phyloP scores from a whole-genome alignment of 2,329 filamentous ascomycete genomes.

The Penicillium aurantiogriseum region DNA sequence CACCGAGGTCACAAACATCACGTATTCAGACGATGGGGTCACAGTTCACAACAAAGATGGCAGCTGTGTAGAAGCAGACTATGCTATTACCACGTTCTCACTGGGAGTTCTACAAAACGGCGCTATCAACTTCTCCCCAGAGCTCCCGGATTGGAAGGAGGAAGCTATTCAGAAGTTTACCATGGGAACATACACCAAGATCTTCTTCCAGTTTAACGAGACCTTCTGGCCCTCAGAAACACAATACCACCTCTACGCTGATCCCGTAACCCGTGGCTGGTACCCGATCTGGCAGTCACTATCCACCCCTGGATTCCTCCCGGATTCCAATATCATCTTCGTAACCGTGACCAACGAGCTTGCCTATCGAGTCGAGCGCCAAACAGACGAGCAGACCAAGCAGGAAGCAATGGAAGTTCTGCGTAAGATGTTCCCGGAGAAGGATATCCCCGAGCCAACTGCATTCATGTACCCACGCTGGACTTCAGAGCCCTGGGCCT shows the following conservation, averaged over 20 bases:
- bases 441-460: conserved; percentile 57
- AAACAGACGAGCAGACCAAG: conserved; percentile 58
- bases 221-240: conserved; percentile 62
- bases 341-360: conserved; percentile 60
- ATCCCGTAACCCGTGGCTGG: conserved; percentile 49
- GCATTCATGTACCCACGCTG: conserved; percentile 63
- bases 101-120: conserved; percentile 66
- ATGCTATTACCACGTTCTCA: conserved; percentile 67
- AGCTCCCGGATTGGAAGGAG: conserved; percentile 63
- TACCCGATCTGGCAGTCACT: conserved; percentile 66
- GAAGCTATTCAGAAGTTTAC: conserved; percentile 62
- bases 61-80: conserved; percentile 58
- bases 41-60: conserved; percentile 55
- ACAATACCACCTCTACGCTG: conserved; percentile 56
- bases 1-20: conserved; percentile 56
- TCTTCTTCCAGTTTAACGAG: conserved; percentile 67
- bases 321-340: conserved; percentile 64
- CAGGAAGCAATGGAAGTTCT: conserved; percentile 58
- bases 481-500: conserved; percentile 52
- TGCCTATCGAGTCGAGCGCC: conserved; percentile 58
- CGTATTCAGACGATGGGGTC: conserved; percentile 54
- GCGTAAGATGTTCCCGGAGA: conserved; percentile 60
- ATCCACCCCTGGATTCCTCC: conserved; percentile 56
- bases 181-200: conserved; percentile 72
- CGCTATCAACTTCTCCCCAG: conserved; percentile 57